phyloP scores from a whole-genome alignment of 1,284 basidiomycete species.

The Ustilago esculenta region DNA sequence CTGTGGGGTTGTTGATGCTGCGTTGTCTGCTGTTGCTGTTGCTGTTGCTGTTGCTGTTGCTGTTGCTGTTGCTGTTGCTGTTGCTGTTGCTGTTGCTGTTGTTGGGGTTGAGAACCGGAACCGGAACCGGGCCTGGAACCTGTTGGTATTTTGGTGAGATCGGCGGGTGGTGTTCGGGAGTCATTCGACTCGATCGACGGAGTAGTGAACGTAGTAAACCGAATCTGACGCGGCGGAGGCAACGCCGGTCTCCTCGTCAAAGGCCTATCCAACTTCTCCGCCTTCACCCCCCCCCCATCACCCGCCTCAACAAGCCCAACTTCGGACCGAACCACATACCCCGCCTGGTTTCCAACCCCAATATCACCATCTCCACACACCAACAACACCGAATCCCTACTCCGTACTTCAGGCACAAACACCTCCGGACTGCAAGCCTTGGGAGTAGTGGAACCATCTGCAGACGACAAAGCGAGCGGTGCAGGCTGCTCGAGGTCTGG shows the following conservation, averaged over 20 bases:
- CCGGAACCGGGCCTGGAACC: too few relatives aligned
- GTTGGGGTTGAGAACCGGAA: too few relatives aligned
- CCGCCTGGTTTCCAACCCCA: too few relatives aligned
- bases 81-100: too few relatives aligned
- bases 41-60: too few relatives aligned
- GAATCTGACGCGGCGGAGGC: conserved; percentile 46
- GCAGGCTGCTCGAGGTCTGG: conserved; percentile 45
- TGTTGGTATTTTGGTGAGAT: conserved; percentile 7
- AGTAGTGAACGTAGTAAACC: conserved; percentile 44
- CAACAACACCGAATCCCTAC: not conserved
- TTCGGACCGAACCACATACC: conserved; percentile 2
- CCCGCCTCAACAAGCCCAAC: not conserved
- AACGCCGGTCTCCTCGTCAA: conserved; percentile 31
- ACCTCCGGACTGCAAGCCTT: conserved; percentile 19
- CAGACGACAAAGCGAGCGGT: conserved; percentile 32
- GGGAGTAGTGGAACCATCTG: conserved; percentile 32
- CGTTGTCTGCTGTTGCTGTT: conserved; percentile 32
- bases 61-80: too few relatives aligned
- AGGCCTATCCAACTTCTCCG: conserved; percentile 19
- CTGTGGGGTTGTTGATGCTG: conserved; percentile 32
- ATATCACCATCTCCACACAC: too few relatives aligned
- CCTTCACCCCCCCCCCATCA: too few relatives aligned
- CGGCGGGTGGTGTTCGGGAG: conserved; percentile 13
- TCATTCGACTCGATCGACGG: conserved; percentile 21
- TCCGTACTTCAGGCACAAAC: not conserved